A percentile compares a stretch with the other conserved stretches of the same genome.
These are phyloP conservation scores for Alternaria angustiovoidea DNA, from an alignment of 2,329 filamentous ascomycete genomes.

Conservation along the genomic window DNA sequence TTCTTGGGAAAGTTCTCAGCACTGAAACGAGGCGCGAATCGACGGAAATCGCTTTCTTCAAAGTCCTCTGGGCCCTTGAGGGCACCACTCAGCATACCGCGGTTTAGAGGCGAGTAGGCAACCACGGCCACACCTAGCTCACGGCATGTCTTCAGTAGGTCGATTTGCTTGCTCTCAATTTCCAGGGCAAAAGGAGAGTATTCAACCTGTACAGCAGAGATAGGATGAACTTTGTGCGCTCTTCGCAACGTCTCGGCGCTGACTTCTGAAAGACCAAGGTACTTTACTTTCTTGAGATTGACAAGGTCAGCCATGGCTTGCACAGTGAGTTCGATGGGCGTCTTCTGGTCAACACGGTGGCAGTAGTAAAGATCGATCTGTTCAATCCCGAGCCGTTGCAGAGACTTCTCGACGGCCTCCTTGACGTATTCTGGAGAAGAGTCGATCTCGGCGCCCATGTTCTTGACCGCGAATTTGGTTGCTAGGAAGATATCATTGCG, in stretches of 20 bases:
- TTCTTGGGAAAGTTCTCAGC: slow-evolving; percentile 52
- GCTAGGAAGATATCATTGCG: slow-evolving; percentile 59
- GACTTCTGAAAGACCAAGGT: slow-evolving; percentile 58
- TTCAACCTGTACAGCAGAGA: slow-evolving; percentile 61
- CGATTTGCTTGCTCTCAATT: slow-evolving; percentile 53
- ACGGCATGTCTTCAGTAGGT: slow-evolving; percentile 52
- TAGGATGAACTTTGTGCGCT: slow-evolving; percentile 57
- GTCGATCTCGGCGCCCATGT: slow-evolving; percentile 52
- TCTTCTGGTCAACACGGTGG: slow-evolving; percentile 55
- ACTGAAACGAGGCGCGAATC: slow-evolving; percentile 52
- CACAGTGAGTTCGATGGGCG: slow-evolving; percentile 60
- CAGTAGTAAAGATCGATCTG: slow-evolving; percentile 58
- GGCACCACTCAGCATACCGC: slow-evolving; percentile 42
- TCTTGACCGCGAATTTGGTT: slow-evolving; percentile 49
- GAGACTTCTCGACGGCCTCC: slow-evolving; percentile 50
- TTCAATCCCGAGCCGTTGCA: slow-evolving; percentile 51
- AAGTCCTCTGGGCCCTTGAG: slow-evolving; percentile 57
- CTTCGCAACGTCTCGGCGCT: slow-evolving; percentile 58
- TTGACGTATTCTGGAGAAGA: slow-evolving; percentile 53
- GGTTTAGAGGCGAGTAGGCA: slow-evolving; percentile 50
- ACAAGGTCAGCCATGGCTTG: slow-evolving; percentile 64
- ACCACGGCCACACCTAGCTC: slow-evolving; percentile 56
- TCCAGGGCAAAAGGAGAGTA: slow-evolving; percentile 60
- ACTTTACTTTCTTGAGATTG: slow-evolving; percentile 61
- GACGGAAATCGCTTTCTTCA: slow-evolving; percentile 36